phyloP scores from a whole-genome alignment of 2,329 filamentous ascomycete species.

The Ploettnerulaceae sp. region DNA sequence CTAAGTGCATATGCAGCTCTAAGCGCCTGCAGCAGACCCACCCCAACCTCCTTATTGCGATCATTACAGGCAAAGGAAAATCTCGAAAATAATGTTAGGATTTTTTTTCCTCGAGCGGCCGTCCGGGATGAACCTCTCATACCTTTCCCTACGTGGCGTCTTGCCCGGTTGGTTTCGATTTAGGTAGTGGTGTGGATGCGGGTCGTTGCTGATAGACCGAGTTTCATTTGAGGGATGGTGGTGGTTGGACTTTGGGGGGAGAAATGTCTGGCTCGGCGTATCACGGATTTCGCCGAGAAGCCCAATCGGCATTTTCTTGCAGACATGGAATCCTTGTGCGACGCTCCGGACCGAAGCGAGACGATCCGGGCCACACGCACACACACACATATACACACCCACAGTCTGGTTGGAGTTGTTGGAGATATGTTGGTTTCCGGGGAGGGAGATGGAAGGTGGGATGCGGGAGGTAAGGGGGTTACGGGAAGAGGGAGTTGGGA shows the following conservation, averaged over 20 bases:
- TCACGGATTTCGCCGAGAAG: neutral
- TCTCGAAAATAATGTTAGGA: too few species aligned
- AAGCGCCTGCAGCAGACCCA: conserved; percentile 13
- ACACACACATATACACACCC: too few species aligned
- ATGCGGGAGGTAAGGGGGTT: too few species aligned
- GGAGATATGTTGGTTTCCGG: too few species aligned
- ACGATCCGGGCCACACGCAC: too few species aligned
- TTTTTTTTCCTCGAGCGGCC: too few species aligned
- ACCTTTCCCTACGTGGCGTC: too few species aligned
- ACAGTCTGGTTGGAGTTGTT: too few species aligned
- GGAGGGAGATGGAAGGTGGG: too few species aligned
- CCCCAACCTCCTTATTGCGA: neutral
- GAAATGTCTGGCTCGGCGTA: neutral
- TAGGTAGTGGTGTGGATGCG: neutral
- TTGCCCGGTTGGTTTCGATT: too few species aligned
- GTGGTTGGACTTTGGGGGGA: neutral
- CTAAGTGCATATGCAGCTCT: conserved; percentile 15
- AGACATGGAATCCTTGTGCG: neutral
- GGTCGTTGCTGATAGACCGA: neutral
- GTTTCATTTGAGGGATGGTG: neutral
- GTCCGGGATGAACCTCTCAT: too few species aligned
- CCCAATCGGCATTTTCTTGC: conserved; percentile 1
- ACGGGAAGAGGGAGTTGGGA: too few species aligned
- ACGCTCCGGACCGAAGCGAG: conserved; percentile 11
- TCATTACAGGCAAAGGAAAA: neutral